Evolutionary conservation across 2,329 filamentous ascomycete species (phyloP).

Genomic region (Fusarium tanahbumbuense): DNA sequence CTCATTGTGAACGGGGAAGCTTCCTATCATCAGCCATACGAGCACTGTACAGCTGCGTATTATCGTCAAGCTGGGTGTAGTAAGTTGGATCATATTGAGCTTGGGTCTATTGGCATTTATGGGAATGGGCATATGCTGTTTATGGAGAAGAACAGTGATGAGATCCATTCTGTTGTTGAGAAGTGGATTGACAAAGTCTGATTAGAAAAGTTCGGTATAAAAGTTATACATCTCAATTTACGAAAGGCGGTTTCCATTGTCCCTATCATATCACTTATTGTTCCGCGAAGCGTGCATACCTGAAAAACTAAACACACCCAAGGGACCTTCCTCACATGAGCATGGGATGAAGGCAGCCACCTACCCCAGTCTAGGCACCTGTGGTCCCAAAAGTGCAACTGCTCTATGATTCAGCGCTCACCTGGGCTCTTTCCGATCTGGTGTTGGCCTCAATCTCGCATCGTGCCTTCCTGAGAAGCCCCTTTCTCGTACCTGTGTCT

Average conservation of each 20-base stretch:
- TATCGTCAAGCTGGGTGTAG: slow-evolving; percentile 39
- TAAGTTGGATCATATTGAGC: slow-evolving; percentile 36
- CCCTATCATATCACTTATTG: no score
- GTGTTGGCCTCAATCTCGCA: not conserved
- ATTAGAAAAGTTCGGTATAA: fast-evolving
- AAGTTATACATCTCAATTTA: not conserved
- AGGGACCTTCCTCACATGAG: not conserved
- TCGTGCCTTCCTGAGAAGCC: not conserved
- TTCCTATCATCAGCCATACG: slow-evolving; percentile 38
- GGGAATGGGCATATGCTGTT: slow-evolving; percentile 44
- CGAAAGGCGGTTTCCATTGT: no score
- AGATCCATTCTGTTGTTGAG: slow-evolving; percentile 30
- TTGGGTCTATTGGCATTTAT: slow-evolving; percentile 34
- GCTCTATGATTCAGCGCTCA: not conserved
- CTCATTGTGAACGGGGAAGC: slow-evolving; percentile 37
- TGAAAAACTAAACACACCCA: no score
- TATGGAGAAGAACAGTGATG: slow-evolving; percentile 43
- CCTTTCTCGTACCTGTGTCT: not conserved
- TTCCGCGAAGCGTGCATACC: no score
- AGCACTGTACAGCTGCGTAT: slow-evolving; percentile 39
- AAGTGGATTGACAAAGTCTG: slow-evolving; percentile 17
- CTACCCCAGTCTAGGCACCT: not conserved
- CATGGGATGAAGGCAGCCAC: fast-evolving
- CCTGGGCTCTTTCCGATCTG: not conserved
- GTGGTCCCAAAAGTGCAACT: not conserved